Evolutionary conservation across 805 yeast genomes (phyloP), one percentile per base, ranked within the genome.

Genomic region (Candida palmyrensis): DNA sequence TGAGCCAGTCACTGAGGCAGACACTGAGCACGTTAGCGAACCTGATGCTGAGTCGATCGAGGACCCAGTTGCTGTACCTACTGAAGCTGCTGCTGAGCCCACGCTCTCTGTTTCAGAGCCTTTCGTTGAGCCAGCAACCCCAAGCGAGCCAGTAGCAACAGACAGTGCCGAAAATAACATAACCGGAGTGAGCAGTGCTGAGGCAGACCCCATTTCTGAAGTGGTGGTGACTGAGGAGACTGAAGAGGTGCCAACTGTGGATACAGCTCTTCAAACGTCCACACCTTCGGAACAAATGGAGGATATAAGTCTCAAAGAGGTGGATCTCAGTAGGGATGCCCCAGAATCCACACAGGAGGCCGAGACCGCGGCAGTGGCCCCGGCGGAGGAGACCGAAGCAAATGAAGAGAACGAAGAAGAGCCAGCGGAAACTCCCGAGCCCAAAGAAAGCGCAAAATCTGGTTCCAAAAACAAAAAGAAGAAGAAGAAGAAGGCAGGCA

Each of bases 391-490:
- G n/a, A 18, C 18, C 9, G 32, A 25, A 12, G 42, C 35, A n/a
- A 25, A 14, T 10, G 41, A 29, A 14, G 40, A 24, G 15, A 43
- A 33, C 15, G 32, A 27, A 16, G 47, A 38, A 25, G 40, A 18
- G 15, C 15, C 30, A 27, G 21, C 13, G 10, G 27, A 17, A 5
- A 41, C 32, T 29, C 27, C 31, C 30, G 35, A 33, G 30, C 34
- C 13, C 4, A 34, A 32, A 7, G 21, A 18, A n/a, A 6, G 8
- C 12, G 9, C 16, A n/a, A 16, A 28, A 9, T n/a, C 35, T 18
- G 38, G 30, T 13, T 12, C 16, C 35, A 26, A 35, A 19, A 49
- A 48, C 38, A 47, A 45, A 20, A 51, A 49, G 32, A 46, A 47
- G 32, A 39, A 43, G 29, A 40, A 32, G 8, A 32, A 33, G 40